A percentile compares a stretch with the other conserved stretches of the same genome.
phyloP scores from a whole-genome alignment of 1,139 yeast genomes.

The Saccharomyces hybrid region DNA sequence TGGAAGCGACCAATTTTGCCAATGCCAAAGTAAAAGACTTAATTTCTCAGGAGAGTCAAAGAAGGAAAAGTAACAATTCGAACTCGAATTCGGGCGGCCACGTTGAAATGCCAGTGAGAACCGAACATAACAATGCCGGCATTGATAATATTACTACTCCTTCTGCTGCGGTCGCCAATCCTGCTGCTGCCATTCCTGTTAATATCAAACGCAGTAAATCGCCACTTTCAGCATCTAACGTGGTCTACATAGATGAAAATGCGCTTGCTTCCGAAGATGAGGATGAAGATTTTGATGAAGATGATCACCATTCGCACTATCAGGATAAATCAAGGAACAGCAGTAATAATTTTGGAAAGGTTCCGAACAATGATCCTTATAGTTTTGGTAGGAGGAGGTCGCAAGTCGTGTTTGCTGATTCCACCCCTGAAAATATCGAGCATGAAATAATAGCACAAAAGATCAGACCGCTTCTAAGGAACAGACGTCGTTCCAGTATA shows the following conservation, averaged over 20 bases:
- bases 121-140: neutral
- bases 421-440: conserved; percentile 14
- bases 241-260: conserved; percentile 36
- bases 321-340: conserved; percentile 28
- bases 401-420: conserved; percentile 22
- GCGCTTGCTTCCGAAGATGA: conserved; percentile 36
- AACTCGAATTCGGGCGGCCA: conserved; percentile 19
- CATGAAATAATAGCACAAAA: conserved; percentile 34
- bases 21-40: conserved; percentile 36
- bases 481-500: conserved; percentile 5
- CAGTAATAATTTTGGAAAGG: conserved; percentile 4
- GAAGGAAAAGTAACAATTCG: conserved; percentile 37
- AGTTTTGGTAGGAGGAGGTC: conserved; percentile 19
- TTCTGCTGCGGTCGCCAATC: conserved; percentile 4
- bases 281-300: conserved; percentile 16
- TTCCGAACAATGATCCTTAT: neutral
- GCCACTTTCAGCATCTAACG: conserved; percentile 10
- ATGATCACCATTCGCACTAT: neutral
- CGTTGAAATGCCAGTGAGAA: conserved; percentile 2
- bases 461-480: conserved; percentile 11
- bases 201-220: neutral
- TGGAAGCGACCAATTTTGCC: conserved; percentile 29
- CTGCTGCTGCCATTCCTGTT: conserved; percentile 3
- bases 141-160: neutral
- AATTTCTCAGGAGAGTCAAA: conserved; percentile 16